Evolutionary conservation across 2,329 filamentous ascomycete genomes (phyloP).

Genomic region (Penicillium sp.): DNA sequence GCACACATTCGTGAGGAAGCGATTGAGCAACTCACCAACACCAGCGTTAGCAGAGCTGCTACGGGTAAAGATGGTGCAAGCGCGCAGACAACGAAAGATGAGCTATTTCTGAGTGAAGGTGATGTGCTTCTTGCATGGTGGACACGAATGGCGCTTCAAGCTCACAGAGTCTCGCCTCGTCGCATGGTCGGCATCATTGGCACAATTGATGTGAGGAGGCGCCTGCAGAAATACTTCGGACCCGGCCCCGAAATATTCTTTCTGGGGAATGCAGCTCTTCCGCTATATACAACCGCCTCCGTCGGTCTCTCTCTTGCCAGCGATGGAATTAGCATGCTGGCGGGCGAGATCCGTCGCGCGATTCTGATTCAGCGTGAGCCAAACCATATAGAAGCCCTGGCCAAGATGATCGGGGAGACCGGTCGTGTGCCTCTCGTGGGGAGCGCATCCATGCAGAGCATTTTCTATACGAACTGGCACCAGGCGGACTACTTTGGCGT

Average conservation of each 20-base stretch:
- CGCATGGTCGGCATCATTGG: neutral
- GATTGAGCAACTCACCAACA: neutral
- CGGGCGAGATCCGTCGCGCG: neutral
- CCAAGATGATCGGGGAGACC: neutral
- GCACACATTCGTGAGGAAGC: neutral
- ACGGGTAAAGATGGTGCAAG: neutral
- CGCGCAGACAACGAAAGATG: neutral
- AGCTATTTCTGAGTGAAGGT: neutral
- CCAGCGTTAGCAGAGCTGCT: neutral
- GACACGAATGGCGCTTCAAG: neutral
- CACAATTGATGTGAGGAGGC: neutral
- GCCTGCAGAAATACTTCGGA: neutral
- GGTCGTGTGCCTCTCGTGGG: neutral
- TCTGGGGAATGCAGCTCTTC: neutral
- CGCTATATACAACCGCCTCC: neutral
- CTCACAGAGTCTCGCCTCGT: neutral
- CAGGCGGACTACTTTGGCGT: neutral
- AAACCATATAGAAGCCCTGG: neutral
- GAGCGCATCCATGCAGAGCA: neutral
- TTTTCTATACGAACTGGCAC: neutral
- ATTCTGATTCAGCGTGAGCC: neutral
- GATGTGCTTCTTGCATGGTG: neutral
- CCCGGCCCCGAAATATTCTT: neutral
- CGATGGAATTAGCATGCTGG: neutral
- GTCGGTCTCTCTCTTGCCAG: neutral